Evolutionary conservation across 768 basidiomycete species (phyloP).

Genomic region (Solioccasus polychromus): DNA sequence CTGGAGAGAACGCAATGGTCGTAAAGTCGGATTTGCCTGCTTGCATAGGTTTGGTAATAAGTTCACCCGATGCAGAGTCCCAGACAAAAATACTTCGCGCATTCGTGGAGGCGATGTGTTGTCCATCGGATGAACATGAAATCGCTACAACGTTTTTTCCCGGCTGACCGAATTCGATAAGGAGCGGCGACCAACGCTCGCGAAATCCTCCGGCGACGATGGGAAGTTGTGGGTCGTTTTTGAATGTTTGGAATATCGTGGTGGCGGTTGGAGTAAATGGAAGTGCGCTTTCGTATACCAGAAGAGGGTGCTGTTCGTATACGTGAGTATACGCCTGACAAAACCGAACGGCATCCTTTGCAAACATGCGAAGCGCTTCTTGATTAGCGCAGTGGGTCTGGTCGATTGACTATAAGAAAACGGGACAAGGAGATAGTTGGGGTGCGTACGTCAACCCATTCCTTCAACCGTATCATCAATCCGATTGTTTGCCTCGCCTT

Average conservation of each 20-base stretch:
- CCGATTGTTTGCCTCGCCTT: conserved; percentile 33
- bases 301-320: conserved; percentile 33
- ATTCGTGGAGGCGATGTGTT: conserved; percentile 27
- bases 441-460: conserved; percentile 25
- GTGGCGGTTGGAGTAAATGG: conserved; percentile 30
- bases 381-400: conserved; percentile 15
- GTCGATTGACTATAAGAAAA: background rate
- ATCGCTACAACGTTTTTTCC: conserved; percentile 16
- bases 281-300: conserved; percentile 31
- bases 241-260: conserved; percentile 25
- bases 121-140: conserved; percentile 28
- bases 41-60: conserved; percentile 17
- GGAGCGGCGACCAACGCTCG: conserved; percentile 30
- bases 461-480: conserved; percentile 23
- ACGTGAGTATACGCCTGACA: conserved; percentile 29
- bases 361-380: conserved; percentile 17
- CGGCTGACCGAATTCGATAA: conserved; percentile 24
- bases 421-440: background rate
- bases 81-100: conserved; percentile 19
- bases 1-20: conserved; percentile 28
- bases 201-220: conserved; percentile 28
- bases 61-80: conserved; percentile 29
- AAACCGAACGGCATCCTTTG: conserved; percentile 29
- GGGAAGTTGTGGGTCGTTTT: conserved; percentile 22
- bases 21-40: conserved; percentile 12